Base-by-base conservation (phyloP, 371 early-diverging fungal genomes). In the Dinochytrium kinnereticum region DNA sequence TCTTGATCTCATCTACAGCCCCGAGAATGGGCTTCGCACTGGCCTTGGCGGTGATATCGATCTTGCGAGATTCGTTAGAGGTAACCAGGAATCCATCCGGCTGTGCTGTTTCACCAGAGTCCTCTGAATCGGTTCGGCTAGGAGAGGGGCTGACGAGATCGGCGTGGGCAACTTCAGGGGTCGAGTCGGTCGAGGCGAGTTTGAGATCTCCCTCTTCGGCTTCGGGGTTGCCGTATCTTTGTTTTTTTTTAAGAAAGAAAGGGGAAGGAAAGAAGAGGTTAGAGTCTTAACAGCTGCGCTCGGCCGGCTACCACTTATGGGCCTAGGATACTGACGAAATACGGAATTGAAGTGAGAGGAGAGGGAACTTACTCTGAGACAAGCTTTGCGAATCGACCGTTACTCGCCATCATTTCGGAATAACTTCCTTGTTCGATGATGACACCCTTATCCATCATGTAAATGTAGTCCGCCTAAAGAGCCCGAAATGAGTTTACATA, bases 391-490 rank as follows among this genome's bases (percentile, higher is more conserved):
- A 71, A 71, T 7, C n/a, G 75, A 34, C 81, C 73, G 30, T 85
- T 86, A 19, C 85, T 85, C 0, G 70, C 75, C 80, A 90, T 82
- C 53, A 91, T 78, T 50, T 83, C 84, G 10, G 78, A 80, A 73
- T 87, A 89, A 1, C 80, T 80, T 24, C 91, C 91, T 21, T 77
- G 76, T 75, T 87, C 90, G 49, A 77, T 82, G 69, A 91, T 83
- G 49, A 69, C 61, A 1, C 91, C 91, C 57, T 79, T 80, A 36
- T 87, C 80, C 78, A 91, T 78, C 51, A 87, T 68, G 26, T 88
- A 68, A 33, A 92, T 80, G 33, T 77, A 80, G 69, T 91, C 87
- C 5, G 78, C 84, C 40, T 81, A 77, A n/a, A n/a, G n/a, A n/a
- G n/a, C n/a, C n/a, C n/a, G n/a, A n/a, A n/a, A n/a, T n/a, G n/a